Conservation (phyloP, 805 yeast species). For the Candida oleophila region DNA sequence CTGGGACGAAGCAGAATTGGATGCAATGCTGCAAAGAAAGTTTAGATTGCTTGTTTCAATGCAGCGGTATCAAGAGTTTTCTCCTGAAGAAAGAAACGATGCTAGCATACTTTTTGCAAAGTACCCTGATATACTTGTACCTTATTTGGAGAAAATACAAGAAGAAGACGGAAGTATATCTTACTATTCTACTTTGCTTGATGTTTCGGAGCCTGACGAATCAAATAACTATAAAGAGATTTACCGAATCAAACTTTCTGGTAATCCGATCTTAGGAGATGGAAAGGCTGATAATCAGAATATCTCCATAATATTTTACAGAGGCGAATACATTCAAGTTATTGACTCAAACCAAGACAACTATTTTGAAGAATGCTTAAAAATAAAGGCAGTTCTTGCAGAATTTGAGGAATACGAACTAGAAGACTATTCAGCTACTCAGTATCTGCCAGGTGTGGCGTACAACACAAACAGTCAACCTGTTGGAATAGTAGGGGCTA, state of each 20-base stretch:
- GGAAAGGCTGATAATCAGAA: conserved; percentile 97
- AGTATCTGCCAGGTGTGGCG: conserved; percentile 57
- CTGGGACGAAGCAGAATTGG: conserved; percentile 20
- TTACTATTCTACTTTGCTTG: conserved; percentile 62
- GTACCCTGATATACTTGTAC: conserved; percentile 64
- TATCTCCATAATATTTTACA: conserved; percentile 76
- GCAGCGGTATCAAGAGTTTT: conserved; percentile 77
- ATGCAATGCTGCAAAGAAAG: conserved; percentile 65
- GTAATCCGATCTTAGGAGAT: conserved; percentile 94
- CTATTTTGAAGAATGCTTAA: conserved; percentile 89
- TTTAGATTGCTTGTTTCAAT: conserved; percentile 80
- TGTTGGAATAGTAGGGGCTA: conserved; percentile 91
- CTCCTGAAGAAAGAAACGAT: conserved; percentile 63
- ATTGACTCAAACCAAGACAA: conserved; percentile 97
- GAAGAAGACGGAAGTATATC: conserved; percentile 44
- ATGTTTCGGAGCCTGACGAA: conserved; percentile 45
- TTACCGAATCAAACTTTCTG: conserved; percentile 72
- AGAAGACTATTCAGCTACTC: conserved; percentile 50
- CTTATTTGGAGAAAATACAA: conserved; percentile 50
- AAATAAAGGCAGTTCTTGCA: conserved; percentile 80
- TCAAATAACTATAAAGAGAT: conserved; percentile 16
- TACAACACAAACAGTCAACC: conserved; percentile 42
- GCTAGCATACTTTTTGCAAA: conserved; percentile 65
- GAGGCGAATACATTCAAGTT: conserved; percentile 94
- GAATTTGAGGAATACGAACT: conserved; percentile 78